Percentiles rank a stretch among this genome's conserved stretches.
These are phyloP conservation scores for Candida ficus DNA, from an alignment of 805 yeast genomes.

Conservation along the genomic window DNA sequence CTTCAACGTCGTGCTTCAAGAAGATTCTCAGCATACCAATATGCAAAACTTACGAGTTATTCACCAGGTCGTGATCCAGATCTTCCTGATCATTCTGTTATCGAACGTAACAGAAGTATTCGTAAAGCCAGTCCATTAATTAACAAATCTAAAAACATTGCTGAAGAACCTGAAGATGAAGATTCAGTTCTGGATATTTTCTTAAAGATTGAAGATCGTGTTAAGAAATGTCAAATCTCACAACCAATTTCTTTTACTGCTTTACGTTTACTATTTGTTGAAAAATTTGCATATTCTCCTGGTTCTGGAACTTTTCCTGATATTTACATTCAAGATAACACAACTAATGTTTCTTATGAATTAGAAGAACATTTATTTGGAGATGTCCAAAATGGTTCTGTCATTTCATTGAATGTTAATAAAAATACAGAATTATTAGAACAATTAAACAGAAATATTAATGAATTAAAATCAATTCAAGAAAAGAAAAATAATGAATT, in stretches of 20 bases:
- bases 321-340: constrained; percentile 62
- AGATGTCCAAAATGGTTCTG: constrained; percentile 55
- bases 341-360: constrained; percentile 64
- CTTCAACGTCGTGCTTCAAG: constrained; percentile 90
- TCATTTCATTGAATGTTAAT: constrained; percentile 55
- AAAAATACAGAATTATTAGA: constrained; percentile 21
- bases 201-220: constrained; percentile 45
- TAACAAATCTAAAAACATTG: neutral
- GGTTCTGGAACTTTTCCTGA: constrained; percentile 70
- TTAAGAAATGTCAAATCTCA: constrained; percentile 43
- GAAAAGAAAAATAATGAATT: constrained; percentile 11
- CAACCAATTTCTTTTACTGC: constrained; percentile 34
- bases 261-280: constrained; percentile 70
- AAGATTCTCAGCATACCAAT: constrained; percentile 89
- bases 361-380: constrained; percentile 62
- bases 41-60: constrained; percentile 62
- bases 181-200: constrained; percentile 25
- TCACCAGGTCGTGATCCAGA: constrained; percentile 28
- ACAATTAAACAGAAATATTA: constrained; percentile 13
- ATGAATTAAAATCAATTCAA: constrained; percentile 15
- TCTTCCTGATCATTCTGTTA: constrained; percentile 21
- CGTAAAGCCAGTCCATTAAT: constrained; percentile 14
- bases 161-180: neutral
- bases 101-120: constrained; percentile 14
- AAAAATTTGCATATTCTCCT: constrained; percentile 81